These are phyloP conservation scores for Dendrobium chrysotoxum DNA, from an alignment of 106 monocot species.

Conservation along the genomic window DNA sequence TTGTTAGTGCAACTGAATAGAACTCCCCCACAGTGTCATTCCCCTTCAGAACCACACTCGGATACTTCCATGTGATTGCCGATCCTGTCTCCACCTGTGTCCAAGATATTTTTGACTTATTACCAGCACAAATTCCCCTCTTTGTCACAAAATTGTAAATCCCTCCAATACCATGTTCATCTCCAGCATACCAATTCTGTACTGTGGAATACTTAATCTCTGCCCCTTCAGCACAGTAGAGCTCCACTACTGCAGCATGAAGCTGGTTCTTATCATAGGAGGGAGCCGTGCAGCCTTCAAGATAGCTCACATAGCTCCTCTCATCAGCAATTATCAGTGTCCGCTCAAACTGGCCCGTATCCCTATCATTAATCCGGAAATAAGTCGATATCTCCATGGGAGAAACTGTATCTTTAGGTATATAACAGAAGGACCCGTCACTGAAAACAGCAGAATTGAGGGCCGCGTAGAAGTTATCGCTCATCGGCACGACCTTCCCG, in stretches of 20 bases:
- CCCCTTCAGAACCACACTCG: conserved; percentile 80
- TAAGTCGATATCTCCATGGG: conserved; percentile 98
- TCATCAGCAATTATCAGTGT: conserved; percentile 86
- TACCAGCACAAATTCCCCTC: conserved; percentile 72
- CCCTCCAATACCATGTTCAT: conserved; percentile 76
- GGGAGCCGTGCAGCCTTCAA: conserved; percentile 96
- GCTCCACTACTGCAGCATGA: conserved; percentile 91
- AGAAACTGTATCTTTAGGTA: conserved; percentile 80
- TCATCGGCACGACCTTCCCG: conserved; percentile 63
- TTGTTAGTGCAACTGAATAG: conserved; percentile 90
- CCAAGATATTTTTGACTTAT: conserved; percentile 87
- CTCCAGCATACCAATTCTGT: conserved; percentile 96
- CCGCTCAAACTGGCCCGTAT: conserved; percentile 91
- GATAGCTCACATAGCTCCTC: conserved; percentile 75
- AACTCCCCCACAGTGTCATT: conserved; percentile 84
- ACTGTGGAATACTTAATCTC: conserved; percentile 96
- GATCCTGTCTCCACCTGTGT: conserved; percentile 98
- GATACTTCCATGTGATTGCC: conserved; percentile 98
- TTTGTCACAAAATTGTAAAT: conserved; percentile 97
- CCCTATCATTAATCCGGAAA: conserved; percentile 79
- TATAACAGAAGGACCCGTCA: conserved; percentile 91
- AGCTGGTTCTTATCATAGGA: conserved; percentile 86
- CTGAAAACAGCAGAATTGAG: conserved; percentile 91
- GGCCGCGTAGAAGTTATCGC: conserved; percentile 90
- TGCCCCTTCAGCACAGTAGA: conserved; percentile 70